A percentile compares a stretch with the other conserved stretches of the same genome.
Conservation (phyloP, 2,329 filamentous ascomycete species). For the Colletotrichum sublineola region DNA sequence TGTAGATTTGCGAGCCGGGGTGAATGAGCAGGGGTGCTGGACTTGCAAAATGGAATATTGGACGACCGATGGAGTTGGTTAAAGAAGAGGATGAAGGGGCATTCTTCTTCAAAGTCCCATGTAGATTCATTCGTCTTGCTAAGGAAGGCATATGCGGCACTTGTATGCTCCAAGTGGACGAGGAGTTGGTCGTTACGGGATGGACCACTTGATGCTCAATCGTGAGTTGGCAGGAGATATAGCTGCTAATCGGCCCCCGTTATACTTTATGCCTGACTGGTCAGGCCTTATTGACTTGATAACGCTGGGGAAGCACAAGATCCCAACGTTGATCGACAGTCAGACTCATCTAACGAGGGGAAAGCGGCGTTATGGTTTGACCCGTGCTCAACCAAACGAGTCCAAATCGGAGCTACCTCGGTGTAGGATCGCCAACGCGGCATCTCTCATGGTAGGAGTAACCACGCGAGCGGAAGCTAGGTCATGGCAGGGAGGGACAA, state of each 20-base stretch:
- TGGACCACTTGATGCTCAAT: conserved; percentile 30
- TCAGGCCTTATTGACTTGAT: conserved; percentile 23
- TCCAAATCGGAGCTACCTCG: conserved; percentile 31
- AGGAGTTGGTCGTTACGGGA: conserved; percentile 5
- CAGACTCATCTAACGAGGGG: background rate
- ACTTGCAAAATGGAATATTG: conserved; percentile 2
- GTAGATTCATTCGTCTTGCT: too few relatives aligned
- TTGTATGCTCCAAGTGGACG: background rate
- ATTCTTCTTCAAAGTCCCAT: background rate
- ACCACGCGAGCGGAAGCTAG: conserved; percentile 2
- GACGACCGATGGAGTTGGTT: conserved; percentile 6
- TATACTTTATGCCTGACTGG: conserved; percentile 25
- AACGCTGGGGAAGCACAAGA: background rate
- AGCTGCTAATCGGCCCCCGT: background rate
- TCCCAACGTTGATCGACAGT: background rate
- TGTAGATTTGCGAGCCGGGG: background rate
- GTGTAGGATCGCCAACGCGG: conserved; percentile 28
- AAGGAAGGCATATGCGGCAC: background rate
- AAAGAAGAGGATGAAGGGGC: background rate
- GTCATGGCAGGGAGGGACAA: background rate
- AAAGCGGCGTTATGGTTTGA: conserved; percentile 5
- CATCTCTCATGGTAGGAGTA: conserved; percentile 14
- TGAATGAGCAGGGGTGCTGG: conserved; percentile 24
- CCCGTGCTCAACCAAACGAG: conserved; percentile 6
- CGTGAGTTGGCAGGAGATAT: background rate